Evolutionary conservation across 2,329 filamentous ascomycete species (phyloP).

Genomic region (Cephalotrichum gorgonifer): DNA sequence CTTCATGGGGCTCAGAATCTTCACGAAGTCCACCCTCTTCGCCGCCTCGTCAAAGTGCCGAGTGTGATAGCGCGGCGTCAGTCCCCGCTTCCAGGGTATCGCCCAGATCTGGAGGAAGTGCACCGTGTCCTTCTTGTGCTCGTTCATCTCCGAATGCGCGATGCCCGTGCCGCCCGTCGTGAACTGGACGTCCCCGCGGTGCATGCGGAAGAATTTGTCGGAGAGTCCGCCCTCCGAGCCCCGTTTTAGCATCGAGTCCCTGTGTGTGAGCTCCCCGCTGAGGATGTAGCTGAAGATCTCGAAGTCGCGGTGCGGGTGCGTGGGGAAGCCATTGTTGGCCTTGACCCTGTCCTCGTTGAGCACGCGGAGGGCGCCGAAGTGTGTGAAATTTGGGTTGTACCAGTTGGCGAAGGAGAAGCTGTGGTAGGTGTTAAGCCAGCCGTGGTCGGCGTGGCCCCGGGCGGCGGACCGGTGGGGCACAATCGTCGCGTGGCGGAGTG

Average conservation of each 20-base stretch:
- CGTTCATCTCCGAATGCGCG: constrained; percentile 74
- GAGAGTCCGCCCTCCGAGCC: constrained; percentile 47
- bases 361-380: constrained; percentile 69
- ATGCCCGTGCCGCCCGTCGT: constrained; percentile 78
- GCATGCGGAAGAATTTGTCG: constrained; percentile 60
- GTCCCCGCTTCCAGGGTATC: constrained; percentile 61
- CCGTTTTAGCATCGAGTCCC: constrained; percentile 73
- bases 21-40: constrained; percentile 61
- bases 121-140: constrained; percentile 58
- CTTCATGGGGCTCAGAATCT: constrained; percentile 66
- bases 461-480: constrained; percentile 60
- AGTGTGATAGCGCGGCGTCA: constrained; percentile 70
- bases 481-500: constrained; percentile 60
- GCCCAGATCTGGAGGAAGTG: constrained; percentile 91
- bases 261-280: constrained; percentile 77
- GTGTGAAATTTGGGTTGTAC: constrained; percentile 55
- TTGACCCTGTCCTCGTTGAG: constrained; percentile 83
- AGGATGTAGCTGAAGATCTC: constrained; percentile 87
- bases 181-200: constrained; percentile 77
- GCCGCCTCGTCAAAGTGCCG: constrained; percentile 59
- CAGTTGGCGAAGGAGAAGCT: constrained; percentile 72
- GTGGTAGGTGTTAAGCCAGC: constrained; percentile 82
- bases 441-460: constrained; percentile 70
- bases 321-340: constrained; percentile 66
- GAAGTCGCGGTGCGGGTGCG: constrained; percentile 75